These are phyloP conservation scores for Phlegmacium glaucopus DNA, from an alignment of 768 basidiomycete genomes.

Conservation along the genomic window DNA sequence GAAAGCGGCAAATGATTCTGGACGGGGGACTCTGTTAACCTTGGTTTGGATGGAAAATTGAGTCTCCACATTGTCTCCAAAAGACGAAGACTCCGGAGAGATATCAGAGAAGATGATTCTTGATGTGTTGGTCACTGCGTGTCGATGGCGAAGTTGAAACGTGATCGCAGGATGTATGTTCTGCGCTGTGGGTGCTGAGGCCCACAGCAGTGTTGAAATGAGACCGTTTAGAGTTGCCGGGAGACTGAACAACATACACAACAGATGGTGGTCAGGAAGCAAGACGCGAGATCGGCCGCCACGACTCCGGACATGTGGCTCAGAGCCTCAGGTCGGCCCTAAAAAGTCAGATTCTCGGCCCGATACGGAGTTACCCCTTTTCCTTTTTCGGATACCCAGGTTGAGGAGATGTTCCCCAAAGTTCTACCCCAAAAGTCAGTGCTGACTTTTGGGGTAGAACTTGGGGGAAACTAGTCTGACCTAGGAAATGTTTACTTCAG, in stretches of 20 bases:
- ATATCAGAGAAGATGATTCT: constrained; percentile 59
- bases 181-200: constrained; percentile 24
- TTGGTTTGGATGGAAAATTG: constrained; percentile 40
- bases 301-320: no score
- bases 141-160: constrained; percentile 66
- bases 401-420: no score
- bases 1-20: constrained; percentile 42
- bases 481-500: no score
- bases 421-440: no score
- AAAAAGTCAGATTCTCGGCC: no score
- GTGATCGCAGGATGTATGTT: constrained; percentile 33
- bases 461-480: no score
- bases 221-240: constrained; percentile 39
- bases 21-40: constrained; percentile 39
- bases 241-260: constrained; percentile 38
- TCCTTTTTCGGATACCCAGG: no score
- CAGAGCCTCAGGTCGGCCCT: no score
- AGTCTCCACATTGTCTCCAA: constrained; percentile 23
- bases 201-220: constrained; percentile 40
- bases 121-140: constrained; percentile 52
- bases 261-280: neutral
- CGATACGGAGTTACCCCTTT: no score
- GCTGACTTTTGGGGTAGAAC: no score
- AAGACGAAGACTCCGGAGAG: constrained; percentile 18
- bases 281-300: neutral